Percentiles rank a stretch among this genome's conserved stretches.
These are phyloP conservation scores for Ustilago crameri DNA, from an alignment of 1,284 basidiomycete genomes.

Conservation along the genomic window DNA sequence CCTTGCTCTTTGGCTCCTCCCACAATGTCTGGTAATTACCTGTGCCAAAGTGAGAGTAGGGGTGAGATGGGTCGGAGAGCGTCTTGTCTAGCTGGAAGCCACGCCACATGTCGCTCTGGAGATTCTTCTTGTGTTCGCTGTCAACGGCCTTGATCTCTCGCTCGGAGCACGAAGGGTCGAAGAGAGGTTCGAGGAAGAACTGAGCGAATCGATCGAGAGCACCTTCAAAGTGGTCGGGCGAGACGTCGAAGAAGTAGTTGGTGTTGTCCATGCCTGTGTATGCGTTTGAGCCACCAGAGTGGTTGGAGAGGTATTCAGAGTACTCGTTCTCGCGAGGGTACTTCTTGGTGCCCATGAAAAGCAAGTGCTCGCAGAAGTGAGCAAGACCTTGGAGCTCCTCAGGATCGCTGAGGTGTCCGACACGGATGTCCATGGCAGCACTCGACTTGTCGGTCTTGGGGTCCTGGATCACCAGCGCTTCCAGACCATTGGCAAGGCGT, in stretches of 20 bases:
- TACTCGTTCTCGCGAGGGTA: slow-evolving; percentile 67
- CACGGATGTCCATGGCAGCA: slow-evolving; percentile 92
- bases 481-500: slow-evolving; percentile 84
- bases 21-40: slow-evolving; percentile 88
- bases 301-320: slow-evolving; percentile 82
- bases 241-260: slow-evolving; percentile 90
- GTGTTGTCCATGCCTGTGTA: slow-evolving; percentile 94
- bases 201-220: slow-evolving; percentile 91
- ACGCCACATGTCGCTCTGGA: slow-evolving; percentile 95
- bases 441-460: slow-evolving; percentile 90
- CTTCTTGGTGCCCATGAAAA: slow-evolving; percentile 82
- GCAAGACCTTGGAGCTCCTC: slow-evolving; percentile 76
- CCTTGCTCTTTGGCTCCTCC: slow-evolving; percentile 72
- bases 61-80: slow-evolving; percentile 79
- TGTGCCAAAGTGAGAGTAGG: slow-evolving; percentile 93
- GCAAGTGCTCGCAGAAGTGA: slow-evolving; percentile 92
- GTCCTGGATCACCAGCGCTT: slow-evolving; percentile 88
- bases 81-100: slow-evolving; percentile 95
- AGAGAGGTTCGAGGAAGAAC: slow-evolving; percentile 94
- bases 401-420: slow-evolving; percentile 93
- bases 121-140: slow-evolving; percentile 98
- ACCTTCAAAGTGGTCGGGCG: slow-evolving; percentile 82
- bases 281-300: slow-evolving; percentile 92
- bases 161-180: slow-evolving; percentile 87
- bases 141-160: slow-evolving; percentile 97